Conservation (phyloP, 2,329 filamentous ascomycete genomes). For the Hawksworthiomyces lignivorus region DNA sequence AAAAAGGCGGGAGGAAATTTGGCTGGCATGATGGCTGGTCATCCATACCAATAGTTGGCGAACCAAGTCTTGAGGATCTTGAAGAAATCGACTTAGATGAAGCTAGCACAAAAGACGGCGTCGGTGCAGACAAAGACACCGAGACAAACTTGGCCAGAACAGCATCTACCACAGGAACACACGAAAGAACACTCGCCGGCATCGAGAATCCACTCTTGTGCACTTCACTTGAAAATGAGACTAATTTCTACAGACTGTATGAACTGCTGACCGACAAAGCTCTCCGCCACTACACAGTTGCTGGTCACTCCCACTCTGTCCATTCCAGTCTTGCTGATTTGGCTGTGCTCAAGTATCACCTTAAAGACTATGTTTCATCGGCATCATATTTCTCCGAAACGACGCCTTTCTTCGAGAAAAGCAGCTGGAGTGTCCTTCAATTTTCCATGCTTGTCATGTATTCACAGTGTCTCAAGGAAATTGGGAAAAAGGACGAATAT, state of each 20-base stretch:
- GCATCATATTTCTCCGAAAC: constrained; percentile 71
- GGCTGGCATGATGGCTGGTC: constrained; percentile 75
- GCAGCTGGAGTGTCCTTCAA: constrained; percentile 73
- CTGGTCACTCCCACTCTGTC: constrained; percentile 68
- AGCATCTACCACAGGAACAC: background rate
- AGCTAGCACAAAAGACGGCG: constrained; percentile 29
- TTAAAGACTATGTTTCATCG: constrained; percentile 65
- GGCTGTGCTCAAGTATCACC: constrained; percentile 72
- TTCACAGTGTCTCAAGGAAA: constrained; percentile 68
- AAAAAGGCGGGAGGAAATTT: constrained; percentile 61
- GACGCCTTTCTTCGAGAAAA: constrained; percentile 69
- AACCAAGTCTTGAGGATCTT: constrained; percentile 38
- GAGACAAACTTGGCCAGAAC: constrained; percentile 10
- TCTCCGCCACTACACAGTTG: constrained; percentile 73
- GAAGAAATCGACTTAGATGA: constrained; percentile 51
- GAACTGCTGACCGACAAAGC: constrained; percentile 78
- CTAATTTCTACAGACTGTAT: constrained; percentile 59
- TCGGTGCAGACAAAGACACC: constrained; percentile 15
- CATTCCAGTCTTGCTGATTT: constrained; percentile 76
- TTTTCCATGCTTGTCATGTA: constrained; percentile 82
- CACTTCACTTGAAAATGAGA: constrained; percentile 52
- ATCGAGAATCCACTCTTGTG: constrained; percentile 50
- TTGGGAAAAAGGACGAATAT: constrained; percentile 72
- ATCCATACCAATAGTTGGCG: constrained; percentile 44
- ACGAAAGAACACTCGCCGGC: constrained; percentile 30